These are phyloP conservation scores for Dendryphion nanum DNA, from an alignment of 2,329 filamentous ascomycete genomes.

Conservation along the genomic window DNA sequence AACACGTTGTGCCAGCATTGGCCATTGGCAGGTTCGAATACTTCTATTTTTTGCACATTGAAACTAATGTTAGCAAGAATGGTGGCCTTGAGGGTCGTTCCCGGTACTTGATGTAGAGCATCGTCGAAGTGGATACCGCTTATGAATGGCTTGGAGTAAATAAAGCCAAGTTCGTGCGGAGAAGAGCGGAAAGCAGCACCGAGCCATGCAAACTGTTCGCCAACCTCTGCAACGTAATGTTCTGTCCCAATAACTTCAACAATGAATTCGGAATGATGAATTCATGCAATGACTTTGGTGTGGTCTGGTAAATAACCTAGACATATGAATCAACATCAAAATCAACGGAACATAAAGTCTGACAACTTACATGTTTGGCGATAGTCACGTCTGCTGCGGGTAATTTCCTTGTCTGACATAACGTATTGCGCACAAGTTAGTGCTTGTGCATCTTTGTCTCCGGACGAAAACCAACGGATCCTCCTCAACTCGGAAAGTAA, in stretches of 20 bases:
- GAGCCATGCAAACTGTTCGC: slow-evolving; percentile 7
- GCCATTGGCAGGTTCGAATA: not conserved
- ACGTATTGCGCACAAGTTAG: not conserved
- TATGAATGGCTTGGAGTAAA: slow-evolving; percentile 2
- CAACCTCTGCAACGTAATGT: slow-evolving; percentile 8
- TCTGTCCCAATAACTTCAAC: slow-evolving; percentile 3
- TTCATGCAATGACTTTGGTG: slow-evolving; percentile 2
- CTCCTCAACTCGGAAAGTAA: not conserved
- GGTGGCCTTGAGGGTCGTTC: too few species aligned
- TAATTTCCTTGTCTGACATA: not conserved
- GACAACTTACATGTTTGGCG: not conserved
- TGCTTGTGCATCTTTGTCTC: not conserved
- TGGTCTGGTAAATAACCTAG: slow-evolving; percentile 14
- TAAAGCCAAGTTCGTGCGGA: slow-evolving; percentile 4
- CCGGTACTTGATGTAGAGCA: not conserved
- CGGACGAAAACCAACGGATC: not conserved
- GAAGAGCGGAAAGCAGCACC: slow-evolving; percentile 7
- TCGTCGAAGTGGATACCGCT: not conserved
- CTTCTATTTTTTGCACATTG: not conserved
- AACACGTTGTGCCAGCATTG: slow-evolving; percentile 11
- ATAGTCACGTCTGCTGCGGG: not conserved
- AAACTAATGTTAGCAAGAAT: not conserved
- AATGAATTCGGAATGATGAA: slow-evolving; percentile 1
- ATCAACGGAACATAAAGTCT: not conserved
- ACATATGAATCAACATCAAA: too few species aligned